Evolutionary conservation across 331 rosid species (phyloP).

Genomic region (Ulmus americana): DNA sequence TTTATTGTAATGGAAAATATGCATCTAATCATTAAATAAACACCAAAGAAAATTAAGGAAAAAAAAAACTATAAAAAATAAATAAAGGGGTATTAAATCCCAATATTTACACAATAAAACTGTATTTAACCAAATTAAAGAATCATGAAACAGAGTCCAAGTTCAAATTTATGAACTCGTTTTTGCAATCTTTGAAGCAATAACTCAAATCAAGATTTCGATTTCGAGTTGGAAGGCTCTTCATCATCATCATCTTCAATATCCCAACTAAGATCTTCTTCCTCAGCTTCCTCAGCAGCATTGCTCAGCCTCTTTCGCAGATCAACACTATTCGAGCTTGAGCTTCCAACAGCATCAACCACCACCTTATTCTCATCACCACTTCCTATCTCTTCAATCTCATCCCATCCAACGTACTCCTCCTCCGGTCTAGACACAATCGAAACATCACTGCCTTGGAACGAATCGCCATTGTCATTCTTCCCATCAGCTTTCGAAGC

Average conservation of each 20-base stretch:
- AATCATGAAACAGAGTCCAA: background rate
- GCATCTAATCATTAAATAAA: background rate
- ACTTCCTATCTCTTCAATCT: conserved; percentile 72
- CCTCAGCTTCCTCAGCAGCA: conserved; percentile 54
- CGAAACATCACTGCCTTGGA: conserved; percentile 78
- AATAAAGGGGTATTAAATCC: background rate
- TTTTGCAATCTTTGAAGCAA: background rate
- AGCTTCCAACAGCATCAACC: conserved; percentile 24
- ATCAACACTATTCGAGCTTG: conserved; percentile 32
- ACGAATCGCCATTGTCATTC: conserved; percentile 45
- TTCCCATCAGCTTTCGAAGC: conserved; percentile 38
- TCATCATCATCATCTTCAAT: conserved; percentile 56
- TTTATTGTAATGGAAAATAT: background rate
- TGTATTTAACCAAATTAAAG: conserved; percentile 1
- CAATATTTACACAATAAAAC: conserved; percentile 1
- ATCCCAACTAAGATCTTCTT: conserved; percentile 90
- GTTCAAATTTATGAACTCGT: background rate
- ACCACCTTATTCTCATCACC: conserved; percentile 46
- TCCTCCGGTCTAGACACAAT: conserved; percentile 79
- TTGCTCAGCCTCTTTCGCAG: conserved; percentile 43
- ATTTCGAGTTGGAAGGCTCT: conserved; percentile 44
- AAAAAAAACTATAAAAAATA: background rate
- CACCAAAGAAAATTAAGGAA: background rate
- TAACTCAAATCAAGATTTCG: conserved; percentile 44
- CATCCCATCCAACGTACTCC: conserved; percentile 85